Conservation (phyloP, 257 asterid species). For the Schizonepeta tenuifolia region DNA sequence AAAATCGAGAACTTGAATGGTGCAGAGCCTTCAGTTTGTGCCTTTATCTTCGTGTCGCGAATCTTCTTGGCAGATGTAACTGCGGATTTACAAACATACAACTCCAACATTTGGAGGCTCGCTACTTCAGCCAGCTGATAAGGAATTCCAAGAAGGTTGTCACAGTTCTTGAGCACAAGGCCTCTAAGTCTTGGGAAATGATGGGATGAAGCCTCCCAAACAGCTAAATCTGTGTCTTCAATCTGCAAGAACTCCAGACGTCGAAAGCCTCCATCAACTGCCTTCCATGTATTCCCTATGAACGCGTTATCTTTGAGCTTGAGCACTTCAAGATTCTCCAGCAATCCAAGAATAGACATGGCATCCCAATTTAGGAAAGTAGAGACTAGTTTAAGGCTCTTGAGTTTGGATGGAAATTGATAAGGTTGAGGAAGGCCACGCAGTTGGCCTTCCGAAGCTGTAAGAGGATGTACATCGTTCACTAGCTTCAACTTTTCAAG, state of each 20-base stretch:
- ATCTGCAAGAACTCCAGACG: background rate
- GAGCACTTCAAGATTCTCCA: background rate
- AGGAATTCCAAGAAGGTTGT: background rate
- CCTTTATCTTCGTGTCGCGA: background rate
- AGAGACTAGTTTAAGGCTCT: background rate
- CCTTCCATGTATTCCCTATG: background rate
- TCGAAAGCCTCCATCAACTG: background rate
- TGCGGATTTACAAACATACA: background rate
- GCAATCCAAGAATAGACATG: background rate
- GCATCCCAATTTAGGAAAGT: background rate
- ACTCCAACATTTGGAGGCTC: background rate
- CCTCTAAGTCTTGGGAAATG: background rate
- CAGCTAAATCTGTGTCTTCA: background rate
- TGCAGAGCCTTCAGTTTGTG: too few species aligned
- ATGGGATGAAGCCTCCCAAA: constrained; percentile 2
- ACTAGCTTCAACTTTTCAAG: constrained; percentile 3
- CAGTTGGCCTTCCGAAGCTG: background rate
- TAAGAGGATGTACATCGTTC: background rate
- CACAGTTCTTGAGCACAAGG: constrained; percentile 7
- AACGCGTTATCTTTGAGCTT: constrained; percentile 3
- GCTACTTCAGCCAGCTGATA: background rate
- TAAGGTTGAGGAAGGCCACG: background rate
- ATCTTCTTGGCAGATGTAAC: background rate
- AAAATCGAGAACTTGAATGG: constrained; percentile 6
- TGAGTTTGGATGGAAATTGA: background rate